phyloP scores from a whole-genome alignment of 192 early-diverging fungal species.

The Backusella tuberculispora region DNA sequence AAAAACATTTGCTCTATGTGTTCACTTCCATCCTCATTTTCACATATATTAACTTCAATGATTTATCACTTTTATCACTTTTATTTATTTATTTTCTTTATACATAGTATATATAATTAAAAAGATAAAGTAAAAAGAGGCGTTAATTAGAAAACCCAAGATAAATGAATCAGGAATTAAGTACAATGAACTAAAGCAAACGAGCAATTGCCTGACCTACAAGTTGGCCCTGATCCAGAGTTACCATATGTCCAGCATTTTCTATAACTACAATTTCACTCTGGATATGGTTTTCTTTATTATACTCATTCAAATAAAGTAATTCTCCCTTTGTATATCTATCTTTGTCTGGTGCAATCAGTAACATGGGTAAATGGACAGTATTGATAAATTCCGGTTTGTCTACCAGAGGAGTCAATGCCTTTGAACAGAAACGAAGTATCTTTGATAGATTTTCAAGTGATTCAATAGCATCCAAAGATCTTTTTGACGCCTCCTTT shows the following conservation, averaged over 20 bases:
- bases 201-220: constrained; percentile 7
- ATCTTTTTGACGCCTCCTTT: not conserved
- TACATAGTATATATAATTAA: too few species aligned
- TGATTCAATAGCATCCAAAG: not conserved
- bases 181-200: not conserved
- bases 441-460: not conserved
- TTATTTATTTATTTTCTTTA: too few species aligned
- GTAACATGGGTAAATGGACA: not conserved
- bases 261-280: not conserved
- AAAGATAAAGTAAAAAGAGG: too few species aligned
- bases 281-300: not conserved
- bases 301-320: not conserved
- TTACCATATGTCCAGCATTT: constrained; percentile 22
- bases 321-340: not conserved
- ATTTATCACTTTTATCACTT: too few species aligned
- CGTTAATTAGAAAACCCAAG: too few species aligned
- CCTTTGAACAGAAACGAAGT: not conserved
- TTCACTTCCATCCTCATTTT: not conserved
- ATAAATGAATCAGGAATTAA: not conserved
- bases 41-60: too few species aligned
- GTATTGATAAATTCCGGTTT: not conserved
- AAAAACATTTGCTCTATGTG: not conserved
- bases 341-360: not conserved
- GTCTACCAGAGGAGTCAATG: not conserved
- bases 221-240: constrained; percentile 3